Evolutionary conservation across 202 grass and related monocot species (phyloP), one percentile per base, ranked within the genome.

Genomic region (Carex arenaria): DNA sequence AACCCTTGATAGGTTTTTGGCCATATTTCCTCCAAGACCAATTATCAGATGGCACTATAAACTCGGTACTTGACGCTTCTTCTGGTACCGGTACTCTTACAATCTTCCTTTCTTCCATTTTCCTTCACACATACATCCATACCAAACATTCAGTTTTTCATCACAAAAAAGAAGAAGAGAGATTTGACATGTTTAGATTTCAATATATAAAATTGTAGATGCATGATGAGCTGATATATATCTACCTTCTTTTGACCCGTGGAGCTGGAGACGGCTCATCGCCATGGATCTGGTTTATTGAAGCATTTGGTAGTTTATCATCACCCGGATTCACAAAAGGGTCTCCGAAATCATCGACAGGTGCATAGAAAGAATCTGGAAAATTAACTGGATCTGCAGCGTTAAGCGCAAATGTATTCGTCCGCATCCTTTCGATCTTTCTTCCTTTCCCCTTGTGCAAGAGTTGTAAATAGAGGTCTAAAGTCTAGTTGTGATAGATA

Each of bases 21-120:
- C 86, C 87, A 71, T 91, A 91, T 76, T 91, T 91, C 28, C 86
- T 84, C 90, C 90, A 91, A 45, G 84, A 88, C 84, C 84, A 91
- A 81, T 42, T 32, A 86, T 91, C 90, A 47, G 80, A 66, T 51
- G 86, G 89, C 47, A 82, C 62, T 54, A 82, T 28, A 67, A 82
- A 82, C 51, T 82, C 80, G 1, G 80, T 67, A 36, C 52, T 67
- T 18, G 80, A 69, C 6, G 80, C 60, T 30, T 82, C 80, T 36
- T 82, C 51, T 1, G 80, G 80, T 19, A 82, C 80, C 64, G 80
- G 80, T 47, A 82, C 80, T 54, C 28, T 82, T 70, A 82, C 62
- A 1, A 82, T 67, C 80, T 82, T 82, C 64, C 80, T 36, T 36
- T 53, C 65, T 36, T 82, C 80, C 80, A 82, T 67, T 70, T 82